Conservation (phyloP, 2,329 filamentous ascomycete genomes). For the Alternaria longipes region DNA sequence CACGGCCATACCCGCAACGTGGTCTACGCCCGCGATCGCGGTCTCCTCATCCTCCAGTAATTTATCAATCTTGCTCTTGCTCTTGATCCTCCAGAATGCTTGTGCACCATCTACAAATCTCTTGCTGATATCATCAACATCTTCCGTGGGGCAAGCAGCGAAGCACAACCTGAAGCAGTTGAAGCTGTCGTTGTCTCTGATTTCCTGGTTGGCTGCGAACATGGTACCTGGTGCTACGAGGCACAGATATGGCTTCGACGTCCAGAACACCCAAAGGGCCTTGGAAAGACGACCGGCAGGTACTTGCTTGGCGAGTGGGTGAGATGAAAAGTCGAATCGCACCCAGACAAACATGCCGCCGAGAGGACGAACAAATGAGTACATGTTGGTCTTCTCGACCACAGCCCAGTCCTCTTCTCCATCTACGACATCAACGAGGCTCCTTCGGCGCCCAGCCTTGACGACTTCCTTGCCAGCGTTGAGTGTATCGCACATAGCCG, state of each 20-base stretch:
- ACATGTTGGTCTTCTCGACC: conserved; percentile 76
- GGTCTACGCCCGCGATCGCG: conserved; percentile 18
- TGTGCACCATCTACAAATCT: conserved; percentile 74
- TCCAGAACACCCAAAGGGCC: conserved; percentile 77
- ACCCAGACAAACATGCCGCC: conserved; percentile 96
- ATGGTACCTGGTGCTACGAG: conserved; percentile 76
- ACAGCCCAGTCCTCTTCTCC: conserved; percentile 73
- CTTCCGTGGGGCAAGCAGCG: conserved; percentile 78
- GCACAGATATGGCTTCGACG: conserved; percentile 72
- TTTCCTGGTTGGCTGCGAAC: conserved; percentile 73
- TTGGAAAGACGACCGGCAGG: conserved; percentile 67
- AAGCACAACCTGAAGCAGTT: conserved; percentile 83
- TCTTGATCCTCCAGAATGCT: conserved; percentile 80
- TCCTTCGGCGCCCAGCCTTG: conserved; percentile 64
- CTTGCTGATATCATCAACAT: conserved; percentile 69
- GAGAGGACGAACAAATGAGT: conserved; percentile 79
- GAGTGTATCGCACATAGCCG: conserved; percentile 76
- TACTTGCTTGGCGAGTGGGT: conserved; percentile 71
- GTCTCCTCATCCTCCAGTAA: conserved; percentile 57
- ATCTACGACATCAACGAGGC: conserved; percentile 39
- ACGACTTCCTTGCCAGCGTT: conserved; percentile 73
- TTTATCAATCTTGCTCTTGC: conserved; percentile 70
- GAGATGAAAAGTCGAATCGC: conserved; percentile 72
- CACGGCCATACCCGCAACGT: conserved; percentile 38
- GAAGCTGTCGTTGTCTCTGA: conserved; percentile 69